phyloP scores from a whole-genome alignment of 2,329 filamentous ascomycete genomes.

The Scopulariopsis brevicaulis region DNA sequence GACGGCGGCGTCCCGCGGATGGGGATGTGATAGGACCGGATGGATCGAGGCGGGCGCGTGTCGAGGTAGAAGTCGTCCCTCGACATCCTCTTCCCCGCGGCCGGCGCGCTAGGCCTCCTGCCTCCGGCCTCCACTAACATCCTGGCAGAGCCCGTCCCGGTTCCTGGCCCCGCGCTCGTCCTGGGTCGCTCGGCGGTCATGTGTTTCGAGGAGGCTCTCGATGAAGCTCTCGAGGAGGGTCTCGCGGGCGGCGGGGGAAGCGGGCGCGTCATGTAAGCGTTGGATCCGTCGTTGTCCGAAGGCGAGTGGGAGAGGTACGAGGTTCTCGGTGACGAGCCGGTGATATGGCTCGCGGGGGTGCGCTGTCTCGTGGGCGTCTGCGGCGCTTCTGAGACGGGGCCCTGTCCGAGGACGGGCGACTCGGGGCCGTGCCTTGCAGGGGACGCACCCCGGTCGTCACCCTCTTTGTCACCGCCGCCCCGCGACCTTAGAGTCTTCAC shows the following conservation, averaged over 20 bases:
- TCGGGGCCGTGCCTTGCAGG: constrained; percentile 12
- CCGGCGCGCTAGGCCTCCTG: neutral
- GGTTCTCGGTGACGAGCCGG: constrained; percentile 14
- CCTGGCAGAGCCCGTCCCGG: constrained; percentile 11
- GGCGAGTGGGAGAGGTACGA: constrained; percentile 18
- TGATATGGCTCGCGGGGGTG: constrained; percentile 8
- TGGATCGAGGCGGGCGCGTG: constrained; percentile 18
- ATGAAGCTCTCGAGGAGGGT: constrained; percentile 5
- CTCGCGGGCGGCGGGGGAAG: constrained; percentile 11
- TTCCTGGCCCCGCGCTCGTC: constrained; percentile 24
- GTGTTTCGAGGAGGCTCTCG: constrained; percentile 10
- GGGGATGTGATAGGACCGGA: constrained; percentile 26
- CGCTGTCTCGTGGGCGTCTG: constrained; percentile 6
- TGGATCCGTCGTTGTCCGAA: constrained; percentile 12
- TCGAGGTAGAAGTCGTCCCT: constrained; percentile 26
- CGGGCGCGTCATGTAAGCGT: constrained; percentile 11
- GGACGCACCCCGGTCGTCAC: neutral
- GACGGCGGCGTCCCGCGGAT: constrained; percentile 29
- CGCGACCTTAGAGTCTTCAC: constrained; percentile 12
- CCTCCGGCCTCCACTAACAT: neutral
- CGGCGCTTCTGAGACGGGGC: constrained; percentile 22
- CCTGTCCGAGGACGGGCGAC: constrained; percentile 8
- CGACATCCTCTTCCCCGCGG: constrained; percentile 30
- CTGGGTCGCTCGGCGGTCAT: constrained; percentile 22
- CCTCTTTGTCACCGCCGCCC: constrained; percentile 8